Evolutionary conservation across 2,329 filamentous ascomycete species (phyloP).

Genomic region (Sarocladium kiliense): DNA sequence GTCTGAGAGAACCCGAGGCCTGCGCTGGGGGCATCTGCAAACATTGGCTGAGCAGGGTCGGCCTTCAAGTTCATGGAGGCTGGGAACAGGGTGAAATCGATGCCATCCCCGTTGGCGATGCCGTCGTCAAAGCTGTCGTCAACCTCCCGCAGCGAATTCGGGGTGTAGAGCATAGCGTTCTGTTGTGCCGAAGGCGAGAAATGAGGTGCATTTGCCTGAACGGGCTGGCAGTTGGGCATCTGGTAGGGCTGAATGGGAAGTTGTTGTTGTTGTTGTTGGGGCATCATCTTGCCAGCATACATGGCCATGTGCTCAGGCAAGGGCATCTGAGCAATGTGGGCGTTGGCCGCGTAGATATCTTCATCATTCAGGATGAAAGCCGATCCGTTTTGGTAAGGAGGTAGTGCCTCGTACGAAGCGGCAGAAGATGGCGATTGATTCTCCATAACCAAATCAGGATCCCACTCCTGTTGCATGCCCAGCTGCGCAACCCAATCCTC

Average conservation of each 20-base stretch:
- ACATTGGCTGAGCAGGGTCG: slow-evolving; percentile 36
- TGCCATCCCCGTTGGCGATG: slow-evolving; percentile 33
- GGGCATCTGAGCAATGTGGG: slow-evolving; percentile 47
- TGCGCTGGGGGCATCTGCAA: slow-evolving; percentile 45
- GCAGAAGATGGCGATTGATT: slow-evolving; percentile 33
- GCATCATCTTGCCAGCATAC: slow-evolving; percentile 39
- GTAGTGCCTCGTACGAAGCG: slow-evolving; percentile 45
- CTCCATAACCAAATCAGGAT: slow-evolving; percentile 30
- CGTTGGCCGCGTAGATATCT: slow-evolving; percentile 55
- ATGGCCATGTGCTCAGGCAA: slow-evolving; percentile 25
- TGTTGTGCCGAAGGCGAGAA: slow-evolving; percentile 66
- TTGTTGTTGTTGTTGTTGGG: slow-evolving; percentile 28
- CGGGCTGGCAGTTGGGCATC: slow-evolving; percentile 10
- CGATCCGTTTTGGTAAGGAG: slow-evolving; percentile 54
- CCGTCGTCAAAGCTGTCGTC: slow-evolving; percentile 63
- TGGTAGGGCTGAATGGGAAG: slow-evolving; percentile 20
- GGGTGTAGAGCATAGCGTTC: slow-evolving; percentile 64
- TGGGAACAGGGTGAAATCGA: slow-evolving; percentile 63
- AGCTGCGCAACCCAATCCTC: slow-evolving; percentile 39
- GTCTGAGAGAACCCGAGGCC: slow-evolving; percentile 47
- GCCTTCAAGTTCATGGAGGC: slow-evolving; percentile 32
- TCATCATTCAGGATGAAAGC: slow-evolving; percentile 58
- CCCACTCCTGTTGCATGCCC: slow-evolving; percentile 21
- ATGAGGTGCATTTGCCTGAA: slow-evolving; percentile 35
- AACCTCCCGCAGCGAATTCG: slow-evolving; percentile 53